Evolutionary conservation across 2,329 filamentous ascomycete genomes (phyloP), one percentile per base, ranked within the genome.

Genomic region (Cladorrhinum sp.): DNA sequence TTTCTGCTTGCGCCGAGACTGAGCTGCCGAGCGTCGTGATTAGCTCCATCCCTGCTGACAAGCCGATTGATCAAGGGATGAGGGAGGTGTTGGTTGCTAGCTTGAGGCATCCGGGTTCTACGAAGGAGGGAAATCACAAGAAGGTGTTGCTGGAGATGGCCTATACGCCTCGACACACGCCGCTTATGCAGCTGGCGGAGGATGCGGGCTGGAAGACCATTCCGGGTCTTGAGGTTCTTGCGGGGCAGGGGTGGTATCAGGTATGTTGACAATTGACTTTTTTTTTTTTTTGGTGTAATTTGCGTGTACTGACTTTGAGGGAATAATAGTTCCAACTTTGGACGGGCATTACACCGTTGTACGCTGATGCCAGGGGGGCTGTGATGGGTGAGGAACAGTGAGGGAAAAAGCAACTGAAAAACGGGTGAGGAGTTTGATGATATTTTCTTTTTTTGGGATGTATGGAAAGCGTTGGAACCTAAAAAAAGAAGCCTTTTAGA

Each of bases 101-200:
- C 33, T 71, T 86, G n/a, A 76, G 78, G 61, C 74, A 74, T 23
- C 75, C 60, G 10, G 58, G 70, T 63, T 62, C 53, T 21, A 72
- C 67, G 65, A 73, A 52, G 63, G 69, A 58, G 68, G 72, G 70
- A 76, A 36, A 36, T 16, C 33, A 36, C 12, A 36, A 75, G 24
- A 82, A 84, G 20, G 84, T 95, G 12, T 76, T 98, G 63, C 77
- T 98, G 2, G 95, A 99, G 75, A 96, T 99, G 93, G 94, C 95
- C 1, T 99, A 99, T 75, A 96, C 94, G 75, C 95, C 95, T 20
- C 80, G 84, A 0, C 83, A 90, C 57, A 99, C 95, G 3, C 85
- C 88, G 7, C 76, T 96, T 66, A 97, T 98, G 87, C 83, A 90
- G 72, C 78, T 97, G 72, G 94, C 93, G 2, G 82, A 86, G 68